Evolutionary conservation across 805 yeast species (phyloP).

Genomic region (Starmerella bombi): DNA sequence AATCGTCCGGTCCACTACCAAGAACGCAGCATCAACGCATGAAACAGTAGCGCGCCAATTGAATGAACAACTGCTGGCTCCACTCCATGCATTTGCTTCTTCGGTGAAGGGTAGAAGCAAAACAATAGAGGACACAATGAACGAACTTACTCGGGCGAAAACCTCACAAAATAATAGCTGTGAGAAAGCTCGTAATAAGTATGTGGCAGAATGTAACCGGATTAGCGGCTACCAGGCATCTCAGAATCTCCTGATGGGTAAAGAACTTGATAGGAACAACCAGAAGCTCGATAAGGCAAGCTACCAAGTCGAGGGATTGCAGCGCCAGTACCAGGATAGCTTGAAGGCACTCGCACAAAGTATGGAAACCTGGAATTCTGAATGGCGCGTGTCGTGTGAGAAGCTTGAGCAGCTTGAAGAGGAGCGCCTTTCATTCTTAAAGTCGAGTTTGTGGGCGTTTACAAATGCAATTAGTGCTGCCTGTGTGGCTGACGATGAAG

Average conservation of each 20-base stretch:
- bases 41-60: constrained; percentile 39
- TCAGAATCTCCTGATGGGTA: constrained; percentile 57
- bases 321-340: constrained; percentile 47
- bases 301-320: constrained; percentile 30
- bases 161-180: constrained; percentile 26
- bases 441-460: constrained; percentile 63
- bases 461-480: constrained; percentile 60
- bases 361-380: constrained; percentile 51
- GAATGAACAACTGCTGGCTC: constrained; percentile 37
- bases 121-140: constrained; percentile 45
- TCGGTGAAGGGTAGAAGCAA: constrained; percentile 41
- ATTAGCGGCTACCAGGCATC: constrained; percentile 48
- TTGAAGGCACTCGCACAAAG: constrained; percentile 42
- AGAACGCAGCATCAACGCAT: constrained; percentile 45
- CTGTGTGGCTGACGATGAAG: constrained; percentile 67
- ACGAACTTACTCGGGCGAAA: constrained; percentile 40
- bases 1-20: constrained; percentile 44
- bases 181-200: constrained; percentile 33
- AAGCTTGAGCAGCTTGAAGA: constrained; percentile 56
- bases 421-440: constrained; percentile 55
- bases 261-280: constrained; percentile 51
- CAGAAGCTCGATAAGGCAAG: constrained; percentile 41
- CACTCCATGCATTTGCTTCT: constrained; percentile 40
- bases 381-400: constrained; percentile 55
- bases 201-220: constrained; percentile 44